A percentile compares a stretch with the other conserved stretches of the same genome.
These are phyloP conservation scores for Letharia lupina DNA, from an alignment of 495 filamentous ascomycete genomes.

Conservation along the genomic window DNA sequence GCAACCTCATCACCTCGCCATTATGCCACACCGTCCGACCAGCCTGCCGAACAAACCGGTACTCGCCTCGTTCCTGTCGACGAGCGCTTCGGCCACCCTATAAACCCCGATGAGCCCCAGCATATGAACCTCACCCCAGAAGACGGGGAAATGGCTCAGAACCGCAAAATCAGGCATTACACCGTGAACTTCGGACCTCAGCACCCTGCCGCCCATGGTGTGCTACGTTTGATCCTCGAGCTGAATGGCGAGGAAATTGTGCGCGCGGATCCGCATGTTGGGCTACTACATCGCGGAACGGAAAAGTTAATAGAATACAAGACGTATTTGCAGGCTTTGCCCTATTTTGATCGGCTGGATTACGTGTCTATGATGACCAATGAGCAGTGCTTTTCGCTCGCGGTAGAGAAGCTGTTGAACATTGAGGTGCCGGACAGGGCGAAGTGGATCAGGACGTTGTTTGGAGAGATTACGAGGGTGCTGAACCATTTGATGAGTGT, in stretches of 20 bases:
- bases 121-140: conserved; percentile 36
- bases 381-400: conserved; percentile 93
- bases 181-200: conserved; percentile 99
- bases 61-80: conserved; percentile 54
- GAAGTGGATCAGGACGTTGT: conserved; percentile 95
- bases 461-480: conserved; percentile 90
- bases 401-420: conserved; percentile 96
- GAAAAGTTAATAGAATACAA: conserved; percentile 99
- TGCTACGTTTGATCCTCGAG: conserved; percentile 95
- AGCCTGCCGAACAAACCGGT: conserved; percentile 45
- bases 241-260: conserved; percentile 97
- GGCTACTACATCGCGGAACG: conserved; percentile 90
- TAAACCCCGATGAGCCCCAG: conserved; percentile 40
- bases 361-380: conserved; percentile 99
- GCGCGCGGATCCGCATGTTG: conserved; percentile 93
- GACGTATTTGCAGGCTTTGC: conserved; percentile 95
- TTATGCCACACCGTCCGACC: conserved; percentile 42
- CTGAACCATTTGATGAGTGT: conserved; percentile 98
- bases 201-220: conserved; percentile 97
- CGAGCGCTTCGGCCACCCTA: conserved; percentile 44
- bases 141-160: conserved; percentile 46
- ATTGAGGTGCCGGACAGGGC: conserved; percentile 92
- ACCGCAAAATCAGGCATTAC: conserved; percentile 94
- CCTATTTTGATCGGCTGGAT: conserved; percentile 97
- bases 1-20: conserved; percentile 57